Evolutionary conservation across 73 alveolate genomes (phyloP), one percentile per base, ranked within the genome.

Genomic region (Durusdinium trenchii): DNA sequence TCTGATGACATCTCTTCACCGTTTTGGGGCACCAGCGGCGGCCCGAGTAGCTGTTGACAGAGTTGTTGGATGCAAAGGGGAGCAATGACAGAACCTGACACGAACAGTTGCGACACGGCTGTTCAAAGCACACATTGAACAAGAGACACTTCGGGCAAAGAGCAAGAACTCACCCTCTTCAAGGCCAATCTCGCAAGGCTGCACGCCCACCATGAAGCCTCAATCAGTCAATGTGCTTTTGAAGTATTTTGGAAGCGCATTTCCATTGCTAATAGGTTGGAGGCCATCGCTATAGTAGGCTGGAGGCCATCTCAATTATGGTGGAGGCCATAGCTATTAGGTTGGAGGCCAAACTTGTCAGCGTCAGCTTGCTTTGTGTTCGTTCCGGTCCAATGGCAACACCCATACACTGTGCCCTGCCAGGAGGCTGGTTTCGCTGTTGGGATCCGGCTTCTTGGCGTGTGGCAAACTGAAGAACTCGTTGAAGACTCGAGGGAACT

Each of bases 181-280:
- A 87, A 91, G 14, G 76, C 98, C 98, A 36, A 89, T 46, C 85
- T 89, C 85, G 71, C 96, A 89, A 45, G 96, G 96, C 32, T 67
- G 83, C n/a, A 89, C 40, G 52, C 96, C 96, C n/a, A 89, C 86
- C 96, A 89, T 89, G 96, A 89, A 89, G 86, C 96, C 82, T 84
- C 36, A n/a, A n/a, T n/a, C n/a, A n/a, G n/a, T n/a, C n/a, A n/a
- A n/a, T n/a, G n/a, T n/a, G n/a, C n/a, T n/a, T n/a, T n/a, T n/a
- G n/a, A n/a, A n/a, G n/a, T n/a, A 60, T 23, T 32, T 32, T 2
- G n/a, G 30, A 60, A 60, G 30, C 73, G n/a, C 73, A 23, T 23
- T 23, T 23, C 1, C 73, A 23, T 14, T 36, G 2, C 4, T 30
- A 0, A n/a, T n/a, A n/a, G n/a, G n/a, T n/a, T n/a, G n/a, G n/a